Base-by-base conservation (phyloP, 2,329 filamentous ascomycete genomes). In the Pseudopithomyces maydicus region DNA sequence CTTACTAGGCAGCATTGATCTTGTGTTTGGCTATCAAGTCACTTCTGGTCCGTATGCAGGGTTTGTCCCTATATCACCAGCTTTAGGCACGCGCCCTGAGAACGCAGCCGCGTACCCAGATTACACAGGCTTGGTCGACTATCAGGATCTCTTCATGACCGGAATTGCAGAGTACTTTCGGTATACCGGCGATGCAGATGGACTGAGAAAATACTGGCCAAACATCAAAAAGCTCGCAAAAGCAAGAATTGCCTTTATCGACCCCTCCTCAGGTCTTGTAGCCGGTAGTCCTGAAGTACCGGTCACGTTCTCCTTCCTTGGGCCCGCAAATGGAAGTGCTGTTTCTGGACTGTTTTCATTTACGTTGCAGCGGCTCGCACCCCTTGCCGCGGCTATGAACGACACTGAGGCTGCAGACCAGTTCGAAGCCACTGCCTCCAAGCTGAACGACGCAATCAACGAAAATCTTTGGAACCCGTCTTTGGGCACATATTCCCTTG, bases 1-100 rank as follows among this genome's bases (percentile, higher is more conserved):
- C 17, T 57, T 76, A 2, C 48, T 69, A 0, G 76, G 76, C 1
- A 76, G 70, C 0, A 65, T 80, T 17, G 59, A 73, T 10, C 70
- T 65, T 12, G 54, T 71, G 1, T 58, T 79, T 1, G 58, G 61
- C 20, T 70, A 52, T 35, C 58, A 61, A 36, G 51, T 52, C 20
- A 39, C 50, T 2, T 23, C 46, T 7, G 54, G 56, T 10, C 35
- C 29, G 3, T 61, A 50, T 33, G 50, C 56, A 11, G 50, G 54
- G 5, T 59, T 64, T 29, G 60, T 63, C 0, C 58, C 57, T 15
- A 64, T 64, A 10, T 56, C 52, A 0, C 46, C 59, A 3, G 49
- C 46, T 6, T 19, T 56, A 36, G 58, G 58, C 19, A 41, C 55
- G 12, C 57, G 56, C 12, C 52, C 59, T 0, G 23, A 55, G 15